These are phyloP conservation scores for Clarireedia monteithiana DNA, from an alignment of 2,329 filamentous ascomycete species.

Conservation along the genomic window DNA sequence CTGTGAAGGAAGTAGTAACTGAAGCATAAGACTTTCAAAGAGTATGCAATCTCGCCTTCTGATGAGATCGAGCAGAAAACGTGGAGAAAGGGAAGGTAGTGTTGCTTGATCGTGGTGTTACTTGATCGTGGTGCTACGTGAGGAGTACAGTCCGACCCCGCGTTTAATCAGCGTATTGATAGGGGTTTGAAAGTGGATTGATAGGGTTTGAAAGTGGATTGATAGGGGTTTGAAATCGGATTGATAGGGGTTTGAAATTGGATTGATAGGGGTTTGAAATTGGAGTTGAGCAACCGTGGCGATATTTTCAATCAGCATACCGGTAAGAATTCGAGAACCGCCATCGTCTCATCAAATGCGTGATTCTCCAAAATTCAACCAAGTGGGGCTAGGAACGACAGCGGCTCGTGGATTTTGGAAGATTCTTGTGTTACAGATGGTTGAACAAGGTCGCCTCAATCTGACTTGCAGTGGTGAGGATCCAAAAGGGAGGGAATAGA, in stretches of 20 bases:
- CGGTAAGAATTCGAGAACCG: not conserved
- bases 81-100: not conserved
- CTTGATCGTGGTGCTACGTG: not conserved
- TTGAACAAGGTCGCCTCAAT: no score
- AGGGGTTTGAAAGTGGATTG: not conserved
- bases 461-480: no score
- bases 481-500: no score
- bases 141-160: constrained; percentile 2
- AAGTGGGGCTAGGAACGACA: no score
- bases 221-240: not conserved
- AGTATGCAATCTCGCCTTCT: not conserved
- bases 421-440: no score
- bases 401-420: no score
- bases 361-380: no score
- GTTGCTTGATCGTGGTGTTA: not conserved
- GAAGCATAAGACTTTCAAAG: no score
- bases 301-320: not conserved
- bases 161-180: not conserved
- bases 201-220: no score
- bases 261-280: not conserved
- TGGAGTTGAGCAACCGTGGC: not conserved
- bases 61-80: constrained; percentile 7
- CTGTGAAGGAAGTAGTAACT: not conserved
- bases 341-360: no score
- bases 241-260: not conserved